Percentiles rank a stretch among this genome's conserved stretches.
Conservation (phyloP, 208 protist species). For the Novymonas esmeraldas region DNA sequence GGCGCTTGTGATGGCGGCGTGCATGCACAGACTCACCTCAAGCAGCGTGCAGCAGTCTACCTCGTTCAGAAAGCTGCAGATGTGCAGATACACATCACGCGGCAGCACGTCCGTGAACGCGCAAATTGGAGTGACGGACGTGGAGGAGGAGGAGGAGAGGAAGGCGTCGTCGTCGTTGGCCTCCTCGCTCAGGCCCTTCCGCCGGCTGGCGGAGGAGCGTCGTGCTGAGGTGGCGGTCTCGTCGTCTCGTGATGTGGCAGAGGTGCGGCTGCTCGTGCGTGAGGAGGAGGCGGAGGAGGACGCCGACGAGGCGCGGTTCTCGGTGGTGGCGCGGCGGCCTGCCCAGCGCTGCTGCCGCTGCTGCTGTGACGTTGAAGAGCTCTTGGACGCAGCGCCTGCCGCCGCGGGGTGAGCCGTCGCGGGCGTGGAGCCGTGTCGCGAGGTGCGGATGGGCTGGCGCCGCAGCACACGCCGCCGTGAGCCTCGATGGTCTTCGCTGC, state of each 20-base stretch:
- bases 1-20: slow-evolving; percentile 54
- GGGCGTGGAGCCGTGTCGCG: no score
- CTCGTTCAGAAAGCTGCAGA: slow-evolving; percentile 55
- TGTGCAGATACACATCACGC: slow-evolving; percentile 55
- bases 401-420: not conserved
- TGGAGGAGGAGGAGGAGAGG: slow-evolving; percentile 7
- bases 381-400: not conserved
- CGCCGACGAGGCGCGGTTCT: no score
- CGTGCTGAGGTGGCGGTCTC: not conserved
- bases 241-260: not conserved
- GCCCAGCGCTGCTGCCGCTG: not conserved
- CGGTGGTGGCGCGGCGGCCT: not conserved
- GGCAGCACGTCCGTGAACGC: slow-evolving; percentile 37
- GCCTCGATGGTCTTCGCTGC: not conserved
- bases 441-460: no score
- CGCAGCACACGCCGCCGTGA: not conserved
- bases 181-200: not conserved
- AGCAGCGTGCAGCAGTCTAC: slow-evolving; percentile 63
- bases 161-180: slow-evolving; percentile 1
- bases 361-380: not conserved
- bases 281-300: not conserved
- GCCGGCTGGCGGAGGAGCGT: not conserved
- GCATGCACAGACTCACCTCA: slow-evolving; percentile 55
- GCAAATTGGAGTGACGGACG: slow-evolving; percentile 8
- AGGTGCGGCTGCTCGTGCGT: not conserved